Conservation (phyloP, 202 grass and related monocot genomes). For the Schoenoplectus tabernaemontani region DNA sequence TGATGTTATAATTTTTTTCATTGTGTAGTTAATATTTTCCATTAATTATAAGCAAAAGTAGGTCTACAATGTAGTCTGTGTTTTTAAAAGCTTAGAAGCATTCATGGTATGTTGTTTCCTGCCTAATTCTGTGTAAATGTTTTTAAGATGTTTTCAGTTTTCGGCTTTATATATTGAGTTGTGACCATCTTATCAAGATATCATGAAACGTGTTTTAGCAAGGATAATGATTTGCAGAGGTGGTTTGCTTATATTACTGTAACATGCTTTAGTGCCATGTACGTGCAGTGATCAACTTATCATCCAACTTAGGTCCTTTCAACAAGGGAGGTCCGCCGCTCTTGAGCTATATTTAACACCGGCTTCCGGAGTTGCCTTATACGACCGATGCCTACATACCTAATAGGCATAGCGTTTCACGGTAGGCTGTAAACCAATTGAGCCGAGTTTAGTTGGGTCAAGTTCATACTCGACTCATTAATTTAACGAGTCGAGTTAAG, state of each 20-base stretch:
- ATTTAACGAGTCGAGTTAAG: no score
- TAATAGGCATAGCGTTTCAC: no score
- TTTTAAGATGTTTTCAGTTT: not conserved
- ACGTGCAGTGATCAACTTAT: no score
- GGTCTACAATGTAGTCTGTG: not conserved
- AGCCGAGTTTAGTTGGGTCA: no score
- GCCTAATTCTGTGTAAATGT: not conserved
- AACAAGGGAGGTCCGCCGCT: no score
- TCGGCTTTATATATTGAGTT: not conserved
- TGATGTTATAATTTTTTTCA: conserved; percentile 9
- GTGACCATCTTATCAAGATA: not conserved
- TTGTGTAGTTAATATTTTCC: conserved; percentile 15
- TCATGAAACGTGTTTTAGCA: not conserved
- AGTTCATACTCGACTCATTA: no score
- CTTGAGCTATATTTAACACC: no score
- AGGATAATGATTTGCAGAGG: not conserved
- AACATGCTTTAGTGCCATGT: no score
- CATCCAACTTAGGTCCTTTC: no score
- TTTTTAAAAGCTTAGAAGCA: not conserved
- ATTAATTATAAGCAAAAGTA: not conserved
- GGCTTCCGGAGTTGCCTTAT: no score
- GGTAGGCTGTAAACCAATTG: no score
- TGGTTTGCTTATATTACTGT: not conserved
- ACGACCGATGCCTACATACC: no score
- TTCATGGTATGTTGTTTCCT: not conserved